Evolutionary conservation across 805 yeast species (phyloP).

Genomic region (Hanseniaspora thailandica): DNA sequence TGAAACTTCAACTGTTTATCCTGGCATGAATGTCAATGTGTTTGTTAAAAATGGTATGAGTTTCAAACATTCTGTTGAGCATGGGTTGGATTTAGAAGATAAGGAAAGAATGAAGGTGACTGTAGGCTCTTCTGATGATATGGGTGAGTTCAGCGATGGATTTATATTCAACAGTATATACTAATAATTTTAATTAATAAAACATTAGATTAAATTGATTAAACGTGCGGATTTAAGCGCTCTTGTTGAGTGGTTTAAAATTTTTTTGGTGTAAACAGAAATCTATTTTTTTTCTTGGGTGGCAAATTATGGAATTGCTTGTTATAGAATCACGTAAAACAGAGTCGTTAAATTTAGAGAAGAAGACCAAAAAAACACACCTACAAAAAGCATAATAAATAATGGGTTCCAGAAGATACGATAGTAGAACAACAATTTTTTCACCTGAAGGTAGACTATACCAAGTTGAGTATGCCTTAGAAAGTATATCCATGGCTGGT

Average conservation of each 20-base stretch:
- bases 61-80: conserved; percentile 13
- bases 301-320: neutral
- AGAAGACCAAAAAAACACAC: neutral
- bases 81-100: conserved; percentile 7
- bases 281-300: no score
- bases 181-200: neutral
- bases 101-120: neutral
- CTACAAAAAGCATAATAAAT: neutral
- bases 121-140: neutral
- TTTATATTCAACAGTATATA: conserved; percentile 10
- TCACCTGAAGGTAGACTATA: conserved; percentile 97
- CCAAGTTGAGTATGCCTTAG: conserved; percentile 94
- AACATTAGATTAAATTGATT: neutral
- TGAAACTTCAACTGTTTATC: conserved; percentile 7
- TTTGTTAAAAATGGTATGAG: neutral
- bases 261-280: neutral
- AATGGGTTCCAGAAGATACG: conserved; percentile 92
- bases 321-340: neutral
- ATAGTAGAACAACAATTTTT: conserved; percentile 94
- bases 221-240: neutral
- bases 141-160: neutral
- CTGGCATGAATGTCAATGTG: conserved; percentile 10
- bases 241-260: neutral
- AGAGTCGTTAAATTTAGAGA: no score
- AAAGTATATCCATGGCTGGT: conserved; percentile 95